Conservation (phyloP, 2,329 filamentous ascomycete species). For the Juglanconis oblonga region DNA sequence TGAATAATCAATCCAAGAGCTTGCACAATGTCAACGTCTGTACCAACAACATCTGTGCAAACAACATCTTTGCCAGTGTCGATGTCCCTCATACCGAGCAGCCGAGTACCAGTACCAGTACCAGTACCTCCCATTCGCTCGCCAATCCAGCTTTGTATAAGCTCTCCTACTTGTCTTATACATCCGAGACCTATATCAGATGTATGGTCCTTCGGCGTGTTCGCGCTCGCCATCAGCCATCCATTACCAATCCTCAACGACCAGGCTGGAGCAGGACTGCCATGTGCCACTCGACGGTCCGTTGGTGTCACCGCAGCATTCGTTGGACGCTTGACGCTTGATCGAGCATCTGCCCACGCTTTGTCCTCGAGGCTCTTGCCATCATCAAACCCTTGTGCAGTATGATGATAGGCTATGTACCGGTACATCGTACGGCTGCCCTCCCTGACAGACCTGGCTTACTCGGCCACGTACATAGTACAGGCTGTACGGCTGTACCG, state of each 20-base stretch:
- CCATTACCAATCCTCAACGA: not conserved
- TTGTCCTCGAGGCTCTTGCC: not conserved
- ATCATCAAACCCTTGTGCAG: not conserved
- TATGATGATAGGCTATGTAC: not conserved
- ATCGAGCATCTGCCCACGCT: not conserved
- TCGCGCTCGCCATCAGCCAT: not conserved
- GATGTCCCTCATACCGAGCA: not conserved
- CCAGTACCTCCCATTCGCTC: not conserved
- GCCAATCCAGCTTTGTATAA: conserved; percentile 22
- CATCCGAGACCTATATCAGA: not conserved
- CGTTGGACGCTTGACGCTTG: not conserved
- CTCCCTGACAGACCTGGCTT: not conserved
- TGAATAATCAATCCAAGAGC: too few species aligned
- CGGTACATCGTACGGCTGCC: not conserved
- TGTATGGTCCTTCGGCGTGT: not conserved
- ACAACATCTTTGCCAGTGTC: too few species aligned
- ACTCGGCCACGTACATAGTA: not conserved
- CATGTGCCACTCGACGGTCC: not conserved
- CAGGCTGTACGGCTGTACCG: not conserved
- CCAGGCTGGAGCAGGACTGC: not conserved
- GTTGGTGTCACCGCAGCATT: not conserved
- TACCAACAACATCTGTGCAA: too few species aligned
- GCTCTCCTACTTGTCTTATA: not conserved
- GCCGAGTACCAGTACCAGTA: not conserved
- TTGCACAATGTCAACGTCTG: too few species aligned